Evolutionary conservation across 2,329 filamentous ascomycete species (phyloP), one percentile per base, ranked within the genome.

Genomic region (Aspergillus tanneri): DNA sequence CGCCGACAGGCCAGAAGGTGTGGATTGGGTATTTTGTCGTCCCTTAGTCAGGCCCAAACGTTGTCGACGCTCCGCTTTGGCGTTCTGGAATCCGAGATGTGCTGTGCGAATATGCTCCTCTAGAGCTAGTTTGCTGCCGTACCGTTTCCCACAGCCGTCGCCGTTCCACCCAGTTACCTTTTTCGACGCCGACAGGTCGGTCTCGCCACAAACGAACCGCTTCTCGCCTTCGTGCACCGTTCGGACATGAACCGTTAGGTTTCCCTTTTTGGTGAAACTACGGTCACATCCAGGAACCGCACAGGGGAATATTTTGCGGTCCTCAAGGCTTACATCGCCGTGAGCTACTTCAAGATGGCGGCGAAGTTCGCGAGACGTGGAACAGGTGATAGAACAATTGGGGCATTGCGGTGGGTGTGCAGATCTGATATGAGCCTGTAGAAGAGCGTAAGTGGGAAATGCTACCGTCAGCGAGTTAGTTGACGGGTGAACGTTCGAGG

Each of bases 41-140:
- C 54, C 54, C 16, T 58, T 58, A 28, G 35, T 45, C 9, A 59
- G 18, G n/a, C 68, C 60, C 35, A 65, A 57, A 28, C 67, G 65
- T 40, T 70, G 63, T 21, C 67, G 64, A 22, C 64, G 66, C 48
- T 64, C 64, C 50, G 69, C 65, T 61, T 72, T 72, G 54, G 68
- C 64, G 55, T 74, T 72, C 56, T 61, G 69, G 18, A 81, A 71
- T n/a, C 84, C 83, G 21, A 96, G 74, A 66, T 97, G 92, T 18
- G 88, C 81, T 39, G 86, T 90, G 16, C 88, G 84, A 36, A 96
- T 79, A 64, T 97, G 92, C 56, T 93, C 87, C 66, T 92, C 87
- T 0, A 96, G 78, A 23, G 83, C 84, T 14, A 82, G 79, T 67
- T 95, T 96, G 52, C 86, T 87, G 49, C 82, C 81, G 62, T 95